Evolutionary conservation across 2,329 filamentous ascomycete genomes (phyloP), one percentile per base, ranked within the genome.

Genomic region (Aspergillus pseudoglaucus): DNA sequence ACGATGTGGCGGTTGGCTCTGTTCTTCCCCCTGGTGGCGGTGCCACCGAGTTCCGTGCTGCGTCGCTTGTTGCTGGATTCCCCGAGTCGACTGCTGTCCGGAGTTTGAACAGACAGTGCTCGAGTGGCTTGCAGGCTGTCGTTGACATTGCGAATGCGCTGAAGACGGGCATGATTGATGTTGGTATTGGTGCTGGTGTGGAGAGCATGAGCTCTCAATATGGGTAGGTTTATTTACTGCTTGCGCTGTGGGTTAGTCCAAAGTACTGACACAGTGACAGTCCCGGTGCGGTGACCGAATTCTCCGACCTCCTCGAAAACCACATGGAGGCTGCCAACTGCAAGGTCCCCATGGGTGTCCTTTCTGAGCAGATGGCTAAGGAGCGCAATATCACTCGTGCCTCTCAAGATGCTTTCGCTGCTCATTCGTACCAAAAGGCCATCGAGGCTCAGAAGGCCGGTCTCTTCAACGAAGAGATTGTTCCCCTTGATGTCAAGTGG

Each of bases 131-230:
- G 25, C 90, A 96, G 72, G 91, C 93, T 20, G 89, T 88, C 64
- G 86, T 93, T 51, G 91, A 97, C 68, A 85, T 97, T 63, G 91
- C 91, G 58, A 95, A 97, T 75, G 88, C 88, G 59, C 94, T 98
- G 73, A 82, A 82, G 64, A 68, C 82, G 4, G 93, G 90, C 61
- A 95, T 95, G 87, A 97, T 97, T 64, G 91, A 97, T 57, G 74
- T 97, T 53, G 93, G 93, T 59, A 83, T 97, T 59, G 93, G 91
- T 58, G 90, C 90, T 17, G 93, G 93, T 63, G 90, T 95, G 20
- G 93, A 98, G 82, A 93, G 87, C 77, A 98, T 98, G 93, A 88
- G 82, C 63, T 78, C 79, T 49, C 87, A 96, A 65, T 97, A 97
- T 68, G 93, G 91, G 83, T 87, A 75, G 59, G 81, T 70, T 15